phyloP scores from a whole-genome alignment of 208 protist species.

The Acanthamoeba triangularis region DNA sequence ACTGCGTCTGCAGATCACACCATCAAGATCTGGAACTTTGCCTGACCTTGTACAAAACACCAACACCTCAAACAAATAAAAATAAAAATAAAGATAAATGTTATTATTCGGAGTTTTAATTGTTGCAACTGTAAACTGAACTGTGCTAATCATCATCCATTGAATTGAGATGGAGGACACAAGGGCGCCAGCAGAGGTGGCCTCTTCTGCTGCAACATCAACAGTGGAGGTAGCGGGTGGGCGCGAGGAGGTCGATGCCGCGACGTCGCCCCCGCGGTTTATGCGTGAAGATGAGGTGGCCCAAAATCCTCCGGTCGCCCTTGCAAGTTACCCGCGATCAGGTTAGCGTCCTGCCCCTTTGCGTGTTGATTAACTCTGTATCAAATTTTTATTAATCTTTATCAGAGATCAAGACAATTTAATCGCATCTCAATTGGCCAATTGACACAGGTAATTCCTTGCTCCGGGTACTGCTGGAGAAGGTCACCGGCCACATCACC shows the following conservation, averaged over 20 bases:
- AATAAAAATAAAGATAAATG: too few relatives aligned
- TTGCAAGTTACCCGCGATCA: conserved; percentile 65
- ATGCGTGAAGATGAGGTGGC: not conserved
- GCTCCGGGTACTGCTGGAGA: conserved; percentile 21
- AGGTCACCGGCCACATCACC: conserved; percentile 28
- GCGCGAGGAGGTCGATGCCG: too few relatives aligned
- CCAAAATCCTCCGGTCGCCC: not conserved
- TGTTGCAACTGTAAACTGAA: too few relatives aligned
- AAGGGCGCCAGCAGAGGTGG: too few relatives aligned
- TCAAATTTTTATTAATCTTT: not conserved
- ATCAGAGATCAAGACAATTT: not conserved
- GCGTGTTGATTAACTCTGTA: not conserved
- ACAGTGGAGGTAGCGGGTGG: too few relatives aligned
- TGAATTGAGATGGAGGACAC: too few relatives aligned
- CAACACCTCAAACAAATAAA: too few relatives aligned
- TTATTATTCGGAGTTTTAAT: too few relatives aligned
- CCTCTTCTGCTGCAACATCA: too few relatives aligned
- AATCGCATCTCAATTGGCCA: not conserved
- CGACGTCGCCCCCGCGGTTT: not conserved
- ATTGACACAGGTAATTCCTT: not conserved
- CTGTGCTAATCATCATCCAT: too few relatives aligned
- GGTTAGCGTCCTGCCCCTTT: not conserved
- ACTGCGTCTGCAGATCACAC: conserved; percentile 54
- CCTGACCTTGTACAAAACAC: conserved; percentile 22
- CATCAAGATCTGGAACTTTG: conserved; percentile 71